These are phyloP conservation scores for Cryphonectria nitschkei DNA, from an alignment of 2,329 filamentous ascomycete genomes.

Conservation along the genomic window DNA sequence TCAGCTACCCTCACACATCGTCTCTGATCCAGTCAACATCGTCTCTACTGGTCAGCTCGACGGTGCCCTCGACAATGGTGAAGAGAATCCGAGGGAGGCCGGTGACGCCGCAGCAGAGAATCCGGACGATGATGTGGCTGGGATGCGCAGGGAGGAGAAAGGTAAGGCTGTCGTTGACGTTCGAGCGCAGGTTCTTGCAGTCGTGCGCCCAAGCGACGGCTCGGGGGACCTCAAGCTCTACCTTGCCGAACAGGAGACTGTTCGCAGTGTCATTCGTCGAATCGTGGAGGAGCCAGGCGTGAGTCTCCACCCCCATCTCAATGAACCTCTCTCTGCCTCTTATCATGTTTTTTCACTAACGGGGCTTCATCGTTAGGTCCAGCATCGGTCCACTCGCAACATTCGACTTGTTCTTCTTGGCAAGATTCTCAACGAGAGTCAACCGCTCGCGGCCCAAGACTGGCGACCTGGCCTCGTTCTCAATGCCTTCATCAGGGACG, in stretches of 20 bases:
- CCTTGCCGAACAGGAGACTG: constrained; percentile 64
- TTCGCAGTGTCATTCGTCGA: constrained; percentile 64
- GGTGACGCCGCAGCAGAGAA: constrained; percentile 35
- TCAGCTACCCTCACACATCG: constrained; percentile 67
- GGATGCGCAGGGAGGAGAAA: constrained; percentile 51
- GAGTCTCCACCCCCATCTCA: constrained; percentile 38
- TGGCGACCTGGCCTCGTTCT: constrained; percentile 78
- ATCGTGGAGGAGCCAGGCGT: constrained; percentile 68
- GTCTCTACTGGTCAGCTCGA: constrained; percentile 34
- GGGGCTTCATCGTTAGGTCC: neutral
- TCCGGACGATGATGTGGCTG: constrained; percentile 35
- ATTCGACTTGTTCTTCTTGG: constrained; percentile 81
- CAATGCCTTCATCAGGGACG: constrained; percentile 70
- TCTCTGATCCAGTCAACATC: constrained; percentile 68
- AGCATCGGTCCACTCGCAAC: constrained; percentile 13
- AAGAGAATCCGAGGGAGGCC: constrained; percentile 26
- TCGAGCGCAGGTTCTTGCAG: constrained; percentile 57
- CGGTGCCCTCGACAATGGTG: constrained; percentile 4
- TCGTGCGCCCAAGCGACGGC: constrained; percentile 68
- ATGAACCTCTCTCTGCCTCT: neutral
- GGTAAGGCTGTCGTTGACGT: constrained; percentile 53
- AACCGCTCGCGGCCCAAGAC: constrained; percentile 68
- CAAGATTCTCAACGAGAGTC: constrained; percentile 72
- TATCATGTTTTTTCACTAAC: constrained; percentile 3
- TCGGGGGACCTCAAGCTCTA: constrained; percentile 65